These are phyloP conservation scores for Physcia stellaris DNA, from an alignment of 495 filamentous ascomycete genomes.

Conservation along the genomic window DNA sequence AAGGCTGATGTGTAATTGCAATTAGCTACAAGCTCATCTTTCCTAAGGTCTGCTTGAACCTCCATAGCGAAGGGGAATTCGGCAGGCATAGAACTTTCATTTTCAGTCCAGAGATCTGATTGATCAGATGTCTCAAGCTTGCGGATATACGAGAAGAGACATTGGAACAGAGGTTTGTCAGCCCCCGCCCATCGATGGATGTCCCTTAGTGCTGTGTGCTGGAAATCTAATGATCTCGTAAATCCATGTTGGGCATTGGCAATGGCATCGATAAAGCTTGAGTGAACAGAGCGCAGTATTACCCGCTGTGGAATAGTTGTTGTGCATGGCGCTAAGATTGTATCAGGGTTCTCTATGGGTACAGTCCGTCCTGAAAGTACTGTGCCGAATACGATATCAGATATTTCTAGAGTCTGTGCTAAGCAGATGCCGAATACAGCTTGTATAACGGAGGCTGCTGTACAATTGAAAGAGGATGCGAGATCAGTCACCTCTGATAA, in stretches of 20 bases:
- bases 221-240: slow-evolving; percentile 28
- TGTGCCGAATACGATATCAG: slow-evolving; percentile 30
- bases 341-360: slow-evolving; percentile 43
- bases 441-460: slow-evolving; percentile 25
- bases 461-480: slow-evolving; percentile 19
- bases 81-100: slow-evolving; percentile 22
- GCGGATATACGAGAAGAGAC: slow-evolving; percentile 25
- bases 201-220: slow-evolving; percentile 30
- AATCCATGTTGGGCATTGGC: slow-evolving; percentile 25
- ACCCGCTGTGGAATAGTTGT: slow-evolving; percentile 72
- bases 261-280: slow-evolving; percentile 18
- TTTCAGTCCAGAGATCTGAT: slow-evolving; percentile 18
- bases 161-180: slow-evolving; percentile 28
- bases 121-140: slow-evolving; percentile 3
- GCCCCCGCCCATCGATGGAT: slow-evolving; percentile 33
- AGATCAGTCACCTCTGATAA: slow-evolving; percentile 19
- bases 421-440: slow-evolving; percentile 31
- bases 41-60: slow-evolving; percentile 16
- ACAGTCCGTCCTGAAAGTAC: slow-evolving; percentile 33
- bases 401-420: slow-evolving; percentile 22
- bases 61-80: slow-evolving; percentile 25
- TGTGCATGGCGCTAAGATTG: slow-evolving; percentile 73
- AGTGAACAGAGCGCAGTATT: background rate
- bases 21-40: slow-evolving; percentile 13
- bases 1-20: slow-evolving; percentile 17